These are phyloP conservation scores for Globisporangium viniferum DNA, from an alignment of 352 stramenopile genomes.

Conservation along the genomic window DNA sequence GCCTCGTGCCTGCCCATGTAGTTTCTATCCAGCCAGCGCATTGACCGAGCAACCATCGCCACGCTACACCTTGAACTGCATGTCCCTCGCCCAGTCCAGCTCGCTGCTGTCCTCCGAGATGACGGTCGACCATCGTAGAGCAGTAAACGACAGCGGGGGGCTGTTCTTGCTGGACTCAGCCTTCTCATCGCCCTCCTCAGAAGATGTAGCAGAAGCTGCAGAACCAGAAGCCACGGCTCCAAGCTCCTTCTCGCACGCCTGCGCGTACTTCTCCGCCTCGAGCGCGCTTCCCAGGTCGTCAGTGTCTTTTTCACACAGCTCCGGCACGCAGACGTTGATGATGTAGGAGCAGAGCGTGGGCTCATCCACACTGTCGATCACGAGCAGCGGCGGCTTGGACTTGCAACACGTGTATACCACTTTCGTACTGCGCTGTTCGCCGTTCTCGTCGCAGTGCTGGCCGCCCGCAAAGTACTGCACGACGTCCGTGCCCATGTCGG, in stretches of 20 bases:
- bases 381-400: constrained; percentile 38
- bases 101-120: constrained; percentile 85
- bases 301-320: constrained; percentile 51
- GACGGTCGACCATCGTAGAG: constrained; percentile 73
- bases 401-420: constrained; percentile 82
- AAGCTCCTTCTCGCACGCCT: constrained; percentile 59
- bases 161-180: constrained; percentile 1
- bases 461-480: constrained; percentile 71
- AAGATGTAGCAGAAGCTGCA: neutral
- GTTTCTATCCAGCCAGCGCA: neutral
- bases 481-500: constrained; percentile 38
- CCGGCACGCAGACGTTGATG: constrained; percentile 77
- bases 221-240: constrained; percentile 11
- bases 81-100: constrained; percentile 68
- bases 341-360: constrained; percentile 77
- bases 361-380: constrained; percentile 79
- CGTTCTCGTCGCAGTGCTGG: constrained; percentile 84
- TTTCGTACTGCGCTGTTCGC: constrained; percentile 62
- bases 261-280: constrained; percentile 34
- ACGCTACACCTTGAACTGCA: constrained; percentile 59
- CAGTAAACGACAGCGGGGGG: constrained; percentile 49
- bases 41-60: neutral
- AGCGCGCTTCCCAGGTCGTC: constrained; percentile 14
- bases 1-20: too few relatives aligned
- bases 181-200: constrained; percentile 13